Evolutionary conservation across 257 asterid genomes (phyloP), one percentile per base, ranked within the genome.

Genomic region (Pogostemon cablin): DNA sequence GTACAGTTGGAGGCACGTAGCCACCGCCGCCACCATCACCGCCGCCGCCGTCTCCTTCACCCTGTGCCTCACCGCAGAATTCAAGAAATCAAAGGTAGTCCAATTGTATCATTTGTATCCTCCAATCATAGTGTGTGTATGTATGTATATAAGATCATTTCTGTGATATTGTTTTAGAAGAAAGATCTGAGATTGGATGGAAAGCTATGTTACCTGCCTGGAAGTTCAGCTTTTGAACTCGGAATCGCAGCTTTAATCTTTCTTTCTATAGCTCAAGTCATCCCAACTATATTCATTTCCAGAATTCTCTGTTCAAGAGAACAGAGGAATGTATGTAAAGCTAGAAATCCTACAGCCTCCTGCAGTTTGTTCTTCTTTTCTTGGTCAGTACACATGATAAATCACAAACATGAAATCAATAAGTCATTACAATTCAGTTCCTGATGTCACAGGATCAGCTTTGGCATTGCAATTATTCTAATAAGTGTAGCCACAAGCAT

Each of bases 31-130:
- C 65, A 9, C 73, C 57, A 44, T 71, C 77, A 62, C 78, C 62
- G 77, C 83, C 5, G 81, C 82, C 75, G 68, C 82, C 68, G 46
- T 77, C 82, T 82, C 93, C 78, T 77, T 75, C 82, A 47, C 86
- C 52, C 42, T 86, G n/a, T 92, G 90, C 81, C 71, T 92, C 42
- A 84, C 88, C 15, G 96, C 98, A 2, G 98, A 92, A 74, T 83
- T 87, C 87, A 82, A 78, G 75, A 86, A 81, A 82, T 75, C 90
- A 9, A 86, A 85, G 86, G 98, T 89, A 37, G 25, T 34, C 1
- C 8, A 3, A 1, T 11, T 10, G n/a, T 6, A n/a, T 3, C 7
- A 6, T n/a, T 42, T 47, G 39, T 25, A 3, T 34, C 52, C 47
- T 7, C 0, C 82, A 11, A 62, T 68, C 43, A 38, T 49, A 8